Conservation (phyloP, 1,284 basidiomycete genomes). For the Ustilago sp. region DNA sequence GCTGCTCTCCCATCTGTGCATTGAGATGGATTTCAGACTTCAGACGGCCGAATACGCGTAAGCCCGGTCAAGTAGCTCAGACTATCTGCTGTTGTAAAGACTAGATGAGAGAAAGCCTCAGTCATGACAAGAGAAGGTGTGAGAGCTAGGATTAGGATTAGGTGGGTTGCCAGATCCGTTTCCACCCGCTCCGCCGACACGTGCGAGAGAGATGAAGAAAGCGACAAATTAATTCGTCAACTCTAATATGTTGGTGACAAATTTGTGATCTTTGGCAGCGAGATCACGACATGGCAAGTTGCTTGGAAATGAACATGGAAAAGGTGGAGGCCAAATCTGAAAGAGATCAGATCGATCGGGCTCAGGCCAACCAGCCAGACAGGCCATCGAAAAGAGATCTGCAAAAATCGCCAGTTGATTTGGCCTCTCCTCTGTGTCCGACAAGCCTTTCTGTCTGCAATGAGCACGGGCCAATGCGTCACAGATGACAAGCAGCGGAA, state of each 20-base stretch:
- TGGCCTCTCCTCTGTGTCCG: background rate
- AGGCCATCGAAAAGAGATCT: background rate
- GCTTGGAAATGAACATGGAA: background rate
- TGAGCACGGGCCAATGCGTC: background rate
- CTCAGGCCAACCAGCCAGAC: background rate
- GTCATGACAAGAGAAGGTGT: too few relatives aligned
- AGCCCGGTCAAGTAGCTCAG: too few relatives aligned
- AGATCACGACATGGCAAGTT: background rate
- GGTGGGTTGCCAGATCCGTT: background rate
- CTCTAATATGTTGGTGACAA: too few relatives aligned
- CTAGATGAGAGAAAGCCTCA: too few relatives aligned
- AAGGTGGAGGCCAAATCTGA: background rate
- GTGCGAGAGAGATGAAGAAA: background rate
- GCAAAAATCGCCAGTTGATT: background rate
- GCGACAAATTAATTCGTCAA: too few relatives aligned
- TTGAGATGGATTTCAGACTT: too few relatives aligned
- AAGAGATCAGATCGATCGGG: background rate
- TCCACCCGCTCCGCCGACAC: background rate
- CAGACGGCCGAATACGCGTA: too few relatives aligned
- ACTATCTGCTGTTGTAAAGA: too few relatives aligned
- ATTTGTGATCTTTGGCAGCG: background rate
- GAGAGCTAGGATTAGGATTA: too few relatives aligned
- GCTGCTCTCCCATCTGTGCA: too few relatives aligned
- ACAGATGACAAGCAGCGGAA: too few relatives aligned
- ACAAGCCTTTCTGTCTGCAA: background rate